Conservation (phyloP, 1,284 basidiomycete species). For the Ganoderma sinense region DNA sequence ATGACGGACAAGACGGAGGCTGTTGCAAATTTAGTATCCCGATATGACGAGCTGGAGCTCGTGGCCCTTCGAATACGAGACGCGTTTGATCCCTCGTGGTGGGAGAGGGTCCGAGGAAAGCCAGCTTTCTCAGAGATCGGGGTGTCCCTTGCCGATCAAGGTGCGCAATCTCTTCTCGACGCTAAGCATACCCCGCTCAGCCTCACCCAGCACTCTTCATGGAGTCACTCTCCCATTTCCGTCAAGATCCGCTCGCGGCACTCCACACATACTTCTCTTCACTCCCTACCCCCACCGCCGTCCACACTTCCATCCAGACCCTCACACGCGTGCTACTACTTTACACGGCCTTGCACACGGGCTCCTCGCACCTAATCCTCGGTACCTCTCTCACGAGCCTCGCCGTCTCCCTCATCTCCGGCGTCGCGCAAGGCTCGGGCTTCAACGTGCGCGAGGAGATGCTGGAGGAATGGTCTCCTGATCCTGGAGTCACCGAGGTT, state of each 20-base stretch:
- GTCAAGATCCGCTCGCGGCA: conserved; percentile 50
- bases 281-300: conserved; percentile 81
- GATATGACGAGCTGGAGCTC: conserved; percentile 63
- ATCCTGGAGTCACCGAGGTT: conserved; percentile 5
- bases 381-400: conserved; percentile 85
- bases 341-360: conserved; percentile 63
- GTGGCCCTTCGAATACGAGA: conserved; percentile 70
- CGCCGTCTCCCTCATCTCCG: conserved; percentile 79
- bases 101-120: conserved; percentile 52
- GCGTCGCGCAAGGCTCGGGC: conserved; percentile 82
- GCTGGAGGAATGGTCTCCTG: conserved; percentile 68
- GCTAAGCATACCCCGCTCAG: conserved; percentile 9
- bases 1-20: conserved; percentile 62
- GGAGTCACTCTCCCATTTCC: conserved; percentile 21
- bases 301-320: conserved; percentile 66
- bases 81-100: conserved; percentile 77
- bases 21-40: conserved; percentile 52
- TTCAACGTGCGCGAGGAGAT: conserved; percentile 79
- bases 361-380: conserved; percentile 80
- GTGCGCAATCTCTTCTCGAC: conserved; percentile 40
- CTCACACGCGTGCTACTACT: conserved; percentile 77
- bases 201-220: conserved; percentile 37
- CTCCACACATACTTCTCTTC: conserved; percentile 70
- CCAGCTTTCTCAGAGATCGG: conserved; percentile 40
- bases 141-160: conserved; percentile 60